Evolutionary conservation across 164 flowering plant genomes (phyloP), one percentile per base, ranked within the genome.

Genomic region (Vitis cinerea): DNA sequence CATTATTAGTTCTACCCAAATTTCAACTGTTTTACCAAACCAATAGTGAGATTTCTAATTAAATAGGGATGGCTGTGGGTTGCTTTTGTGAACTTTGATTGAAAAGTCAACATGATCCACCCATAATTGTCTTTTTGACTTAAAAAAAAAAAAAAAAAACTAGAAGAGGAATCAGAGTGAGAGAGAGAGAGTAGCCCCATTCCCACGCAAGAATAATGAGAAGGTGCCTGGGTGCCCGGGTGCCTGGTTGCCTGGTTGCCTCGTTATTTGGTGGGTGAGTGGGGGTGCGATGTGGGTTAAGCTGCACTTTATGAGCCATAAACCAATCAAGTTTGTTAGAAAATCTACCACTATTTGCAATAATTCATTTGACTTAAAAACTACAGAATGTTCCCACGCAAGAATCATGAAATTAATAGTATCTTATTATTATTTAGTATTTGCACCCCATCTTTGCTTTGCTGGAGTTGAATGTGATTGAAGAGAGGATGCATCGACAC

Each of bases 191-290:
- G 14, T 59, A 47, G 50, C 49, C 71, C 37, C 57, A 59, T 63
- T 71, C 23, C 50, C 65, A 71, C 64, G 68, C 29, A 75, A 63
- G 59, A 63, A 75, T 71, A 37, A 71, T 75, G 65, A 67, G 68
- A 14, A n/a, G 10, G 53, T 47, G 11, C n/a, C 27, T 23, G 27
- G n/a, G 66, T 19, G 44, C 53, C 27, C 2, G 27, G 9, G 52
- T 44, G 10, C 15, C 2, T 23, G 27, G 10, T 44, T 47, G 11
- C n/a, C 15, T 47, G 29, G 15, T 31, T 56, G 14, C 58, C 31
- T 50, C 23, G 14, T 60, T 55, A 8, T 48, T 70, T 63, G 31
- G 67, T 27, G 54, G 67, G 73, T 55, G 56, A 70, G 61, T 70
- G 44, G 47, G 72, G 48, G 61, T 44, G 53, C n/a, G 47, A 14